These are phyloP conservation scores for Aspergillus bombycis DNA, from an alignment of 2,329 filamentous ascomycete genomes.

Conservation along the genomic window DNA sequence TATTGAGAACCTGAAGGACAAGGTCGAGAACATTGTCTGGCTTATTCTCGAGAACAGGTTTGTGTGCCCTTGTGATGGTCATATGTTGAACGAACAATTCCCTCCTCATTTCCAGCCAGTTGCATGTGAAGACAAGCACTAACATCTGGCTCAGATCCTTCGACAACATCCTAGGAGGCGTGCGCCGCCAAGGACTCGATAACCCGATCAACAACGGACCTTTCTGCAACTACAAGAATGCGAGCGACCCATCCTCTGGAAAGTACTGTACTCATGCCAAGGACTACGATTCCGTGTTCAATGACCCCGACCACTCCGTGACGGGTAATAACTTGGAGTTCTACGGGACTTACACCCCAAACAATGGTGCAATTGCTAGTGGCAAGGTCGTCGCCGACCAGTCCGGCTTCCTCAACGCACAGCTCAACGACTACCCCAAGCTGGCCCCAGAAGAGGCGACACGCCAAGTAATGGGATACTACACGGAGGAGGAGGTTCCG, in stretches of 20 bases:
- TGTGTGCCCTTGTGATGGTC: not conserved
- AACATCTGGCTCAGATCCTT: conserved; percentile 30
- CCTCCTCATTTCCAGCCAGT: not conserved
- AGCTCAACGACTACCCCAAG: conserved; percentile 41
- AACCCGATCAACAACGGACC: conserved; percentile 49
- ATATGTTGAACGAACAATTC: not conserved
- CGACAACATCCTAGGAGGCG: conserved; percentile 50
- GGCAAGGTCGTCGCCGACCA: conserved; percentile 36
- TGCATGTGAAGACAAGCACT: not conserved
- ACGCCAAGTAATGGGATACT: conserved; percentile 50
- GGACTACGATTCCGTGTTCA: conserved; percentile 45
- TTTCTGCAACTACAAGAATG: conserved; percentile 47
- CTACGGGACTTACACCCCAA: conserved; percentile 45
- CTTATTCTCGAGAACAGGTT: conserved; percentile 41
- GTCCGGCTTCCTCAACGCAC: conserved; percentile 48
- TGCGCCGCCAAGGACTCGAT: conserved; percentile 42
- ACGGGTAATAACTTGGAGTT: conserved; percentile 51
- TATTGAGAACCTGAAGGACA: conserved; percentile 36
- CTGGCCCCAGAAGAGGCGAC: conserved; percentile 35
- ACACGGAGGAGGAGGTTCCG: conserved; percentile 47
- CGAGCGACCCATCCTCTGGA: conserved; percentile 34
- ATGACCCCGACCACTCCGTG: conserved; percentile 49
- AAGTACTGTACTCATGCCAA: conserved; percentile 37
- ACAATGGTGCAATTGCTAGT: conserved; percentile 39
- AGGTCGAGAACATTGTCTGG: conserved; percentile 40